Evolutionary conservation across 139 green algal species (phyloP), one percentile per base, ranked within the genome.

Genomic region (Coelastrella sp.): DNA sequence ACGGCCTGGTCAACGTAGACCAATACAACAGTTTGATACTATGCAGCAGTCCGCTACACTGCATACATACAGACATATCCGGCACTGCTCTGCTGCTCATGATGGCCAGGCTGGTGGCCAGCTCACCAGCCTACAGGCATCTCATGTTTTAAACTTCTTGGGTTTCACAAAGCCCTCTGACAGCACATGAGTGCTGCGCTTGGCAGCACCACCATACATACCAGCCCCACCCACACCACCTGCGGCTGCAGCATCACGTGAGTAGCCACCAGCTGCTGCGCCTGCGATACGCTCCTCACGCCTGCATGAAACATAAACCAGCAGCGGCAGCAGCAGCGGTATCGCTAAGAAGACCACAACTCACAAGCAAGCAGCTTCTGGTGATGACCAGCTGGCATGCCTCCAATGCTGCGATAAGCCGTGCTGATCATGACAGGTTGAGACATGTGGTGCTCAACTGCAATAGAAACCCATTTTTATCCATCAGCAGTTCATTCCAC

Each of bases 61-160:
- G 35, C 3, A 49, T 49, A 49, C 3, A 49, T 3, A 49, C 35
- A 49, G 35, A 49, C 35, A 49, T 17, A 5, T 72, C 63, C 1
- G 63, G 3, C 12, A 4, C 15, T 22, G 63, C 70, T 25, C 70
- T 76, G 20, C 70, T 76, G 70, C 15, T 11, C 11, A 20, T 15
- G 12, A 70, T 15, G 61, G 70, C 70, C 9, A 25, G 19, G 70
- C 19, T 76, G 70, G 19, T 25, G 19, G n/a, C 70, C 15, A 35
- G 19, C 70, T 6, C 1, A 24, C 61, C 11, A 5, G 9, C 8
- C 68, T n/a, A n/a, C n/a, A 80, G 58, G 12, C 25, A 58, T 59
- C 35, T 92, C 70, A 94, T 10, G 74, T 88, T 85, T 92, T 95
- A 89, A 97, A 95, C 86, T 96, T 95, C 78, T 96, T 95, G 0